Percentiles rank a stretch among this genome's conserved stretches.
Evolutionary conservation across 116 monocot species (phyloP).

Genomic region (Zostera marina): DNA sequence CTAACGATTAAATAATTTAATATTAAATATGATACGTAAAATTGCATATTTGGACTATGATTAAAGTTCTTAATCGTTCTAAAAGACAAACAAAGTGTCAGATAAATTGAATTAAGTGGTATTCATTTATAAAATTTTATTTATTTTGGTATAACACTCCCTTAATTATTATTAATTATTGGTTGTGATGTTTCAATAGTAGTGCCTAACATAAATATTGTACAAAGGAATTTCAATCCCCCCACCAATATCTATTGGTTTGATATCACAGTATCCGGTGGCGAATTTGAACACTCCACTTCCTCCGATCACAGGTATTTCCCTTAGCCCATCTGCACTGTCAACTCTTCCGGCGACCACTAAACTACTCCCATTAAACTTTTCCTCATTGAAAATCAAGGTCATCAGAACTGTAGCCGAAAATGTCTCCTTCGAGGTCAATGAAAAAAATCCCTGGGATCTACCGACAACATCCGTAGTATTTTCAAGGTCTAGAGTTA

Average conservation of each 20-base stretch:
- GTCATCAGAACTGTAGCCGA: slow-evolving; percentile 11
- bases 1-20: no score
- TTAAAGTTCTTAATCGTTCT: no score
- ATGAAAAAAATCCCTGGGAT: slow-evolving; percentile 18
- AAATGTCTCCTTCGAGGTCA: slow-evolving; percentile 2
- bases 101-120: no score
- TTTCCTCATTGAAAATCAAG: slow-evolving; percentile 13
- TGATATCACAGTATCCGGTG: slow-evolving; percentile 6
- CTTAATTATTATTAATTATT: no score
- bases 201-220: not conserved
- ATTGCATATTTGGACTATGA: no score
- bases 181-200: no score
- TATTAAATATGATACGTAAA: no score
- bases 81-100: no score
- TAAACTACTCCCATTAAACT: slow-evolving; percentile 27
- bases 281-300: slow-evolving; percentile 18
- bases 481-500: slow-evolving; percentile 18
- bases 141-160: no score
- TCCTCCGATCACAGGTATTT: slow-evolving; percentile 36
- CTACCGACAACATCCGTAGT: slow-evolving; percentile 8
- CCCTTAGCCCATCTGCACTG: slow-evolving; percentile 1
- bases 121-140: no score
- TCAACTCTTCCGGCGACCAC: slow-evolving; percentile 19
- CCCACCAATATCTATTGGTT: not conserved
- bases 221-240: not conserved